These are phyloP conservation scores for Ophiosphaerella narmari DNA, from an alignment of 2,329 filamentous ascomycete species.

Conservation along the genomic window DNA sequence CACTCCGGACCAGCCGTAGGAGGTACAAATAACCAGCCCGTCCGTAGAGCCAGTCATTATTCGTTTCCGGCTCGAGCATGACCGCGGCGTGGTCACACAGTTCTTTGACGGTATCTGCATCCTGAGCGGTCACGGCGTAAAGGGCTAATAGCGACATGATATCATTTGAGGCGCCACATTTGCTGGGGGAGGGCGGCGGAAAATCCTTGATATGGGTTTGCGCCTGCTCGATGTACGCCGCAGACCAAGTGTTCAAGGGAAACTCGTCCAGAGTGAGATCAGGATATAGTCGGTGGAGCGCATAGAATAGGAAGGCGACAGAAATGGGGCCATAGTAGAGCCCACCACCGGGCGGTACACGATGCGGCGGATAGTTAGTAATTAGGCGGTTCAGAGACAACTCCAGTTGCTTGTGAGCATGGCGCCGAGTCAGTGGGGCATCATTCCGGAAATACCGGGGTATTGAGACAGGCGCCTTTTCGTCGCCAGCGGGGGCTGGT, in stretches of 20 bases:
- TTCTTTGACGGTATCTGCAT: constrained; percentile 54
- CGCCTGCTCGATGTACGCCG: constrained; percentile 56
- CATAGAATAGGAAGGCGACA: constrained; percentile 56
- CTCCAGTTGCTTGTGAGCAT: constrained; percentile 56
- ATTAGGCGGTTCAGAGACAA: constrained; percentile 56
- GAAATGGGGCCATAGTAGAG: constrained; percentile 57
- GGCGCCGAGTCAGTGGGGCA: constrained; percentile 42
- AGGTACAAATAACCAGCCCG: constrained; percentile 71
- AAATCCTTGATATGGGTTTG: constrained; percentile 56
- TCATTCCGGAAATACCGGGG: constrained; percentile 51
- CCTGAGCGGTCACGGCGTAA: constrained; percentile 56
- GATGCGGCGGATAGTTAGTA: constrained; percentile 53
- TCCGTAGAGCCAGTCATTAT: constrained; percentile 69
- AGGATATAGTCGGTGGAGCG: constrained; percentile 55
- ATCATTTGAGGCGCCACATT: constrained; percentile 57
- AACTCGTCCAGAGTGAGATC: constrained; percentile 53
- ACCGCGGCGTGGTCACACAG: constrained; percentile 57
- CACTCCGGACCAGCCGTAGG: constrained; percentile 64
- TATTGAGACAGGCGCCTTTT: constrained; percentile 32
- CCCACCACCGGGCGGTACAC: constrained; percentile 52
- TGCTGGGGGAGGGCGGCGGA: constrained; percentile 50
- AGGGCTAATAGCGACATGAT: constrained; percentile 57
- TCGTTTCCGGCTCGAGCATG: constrained; percentile 52
- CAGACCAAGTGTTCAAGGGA: constrained; percentile 55
- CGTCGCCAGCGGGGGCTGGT: constrained; percentile 16